Conservation (phyloP, 805 yeast genomes). For the Candida ponderosae region DNA sequence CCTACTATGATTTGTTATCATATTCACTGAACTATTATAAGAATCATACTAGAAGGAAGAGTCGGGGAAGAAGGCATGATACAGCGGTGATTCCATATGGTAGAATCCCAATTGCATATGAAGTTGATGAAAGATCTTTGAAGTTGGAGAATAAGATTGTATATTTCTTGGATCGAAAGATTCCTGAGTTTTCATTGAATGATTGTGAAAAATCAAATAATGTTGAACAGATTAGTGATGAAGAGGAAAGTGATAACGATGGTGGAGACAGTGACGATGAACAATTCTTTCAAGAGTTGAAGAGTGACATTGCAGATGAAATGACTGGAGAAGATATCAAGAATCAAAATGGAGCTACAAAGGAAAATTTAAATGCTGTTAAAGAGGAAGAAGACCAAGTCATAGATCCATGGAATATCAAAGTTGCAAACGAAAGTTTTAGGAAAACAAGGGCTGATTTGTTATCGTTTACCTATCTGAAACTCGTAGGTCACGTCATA, state of each 20-base stretch:
- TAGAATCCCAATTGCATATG: constrained; percentile 45
- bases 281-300: not conserved
- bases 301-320: not conserved
- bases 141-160: constrained; percentile 37
- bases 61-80: constrained; percentile 17
- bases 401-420: too few species aligned
- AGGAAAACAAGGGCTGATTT: too few species aligned
- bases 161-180: constrained; percentile 8
- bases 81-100: constrained; percentile 17
- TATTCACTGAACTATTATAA: constrained; percentile 21
- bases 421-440: too few species aligned
- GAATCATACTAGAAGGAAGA: constrained; percentile 5
- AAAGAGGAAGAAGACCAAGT: too few species aligned
- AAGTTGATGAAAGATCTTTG: constrained; percentile 36
- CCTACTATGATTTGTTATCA: constrained; percentile 35
- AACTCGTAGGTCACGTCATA: too few species aligned
- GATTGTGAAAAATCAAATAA: not conserved
- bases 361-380: too few species aligned
- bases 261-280: too few species aligned
- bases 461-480: too few species aligned
- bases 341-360: too few species aligned
- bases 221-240: not conserved
- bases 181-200: too few species aligned
- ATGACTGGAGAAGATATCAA: too few species aligned
- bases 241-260: not conserved